Conservation (phyloP, 148 eudicot genomes). For the Arbutus unedo region DNA sequence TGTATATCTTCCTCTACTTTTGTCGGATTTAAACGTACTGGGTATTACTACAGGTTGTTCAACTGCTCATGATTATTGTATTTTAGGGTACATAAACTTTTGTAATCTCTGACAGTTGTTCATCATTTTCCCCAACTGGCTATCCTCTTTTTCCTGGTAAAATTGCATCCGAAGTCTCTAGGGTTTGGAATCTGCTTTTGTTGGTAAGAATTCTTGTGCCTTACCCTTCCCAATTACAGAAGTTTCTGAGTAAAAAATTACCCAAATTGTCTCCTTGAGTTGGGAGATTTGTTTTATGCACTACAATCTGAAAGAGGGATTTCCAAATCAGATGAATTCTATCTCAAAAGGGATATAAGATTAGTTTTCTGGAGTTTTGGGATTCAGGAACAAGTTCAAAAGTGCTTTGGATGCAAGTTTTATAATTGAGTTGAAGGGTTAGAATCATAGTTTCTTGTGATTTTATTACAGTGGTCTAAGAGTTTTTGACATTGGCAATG, state of each 20-base stretch:
- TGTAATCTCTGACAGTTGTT: slow-evolving; percentile 2
- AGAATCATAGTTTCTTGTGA: background rate
- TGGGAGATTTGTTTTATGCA: background rate
- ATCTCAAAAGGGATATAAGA: slow-evolving; percentile 5
- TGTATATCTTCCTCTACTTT: slow-evolving; percentile 13
- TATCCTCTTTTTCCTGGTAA: background rate
- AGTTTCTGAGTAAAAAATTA: too few relatives aligned
- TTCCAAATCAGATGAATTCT: background rate
- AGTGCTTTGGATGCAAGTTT: too few relatives aligned
- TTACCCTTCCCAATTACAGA: background rate
- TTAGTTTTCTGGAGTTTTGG: background rate
- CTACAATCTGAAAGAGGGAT: background rate
- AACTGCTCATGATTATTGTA: slow-evolving; percentile 2
- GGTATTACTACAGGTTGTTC: slow-evolving; percentile 15
- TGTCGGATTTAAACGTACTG: background rate
- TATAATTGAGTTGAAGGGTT: too few relatives aligned
- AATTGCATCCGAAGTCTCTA: too few relatives aligned
- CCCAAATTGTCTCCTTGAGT: too few relatives aligned
- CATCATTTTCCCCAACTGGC: slow-evolving; percentile 19
- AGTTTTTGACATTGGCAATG: slow-evolving; percentile 14
- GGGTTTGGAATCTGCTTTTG: too few relatives aligned
- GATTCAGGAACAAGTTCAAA: too few relatives aligned
- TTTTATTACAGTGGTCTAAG: too few relatives aligned
- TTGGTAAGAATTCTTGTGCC: background rate
- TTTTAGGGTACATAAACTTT: background rate